Percentiles rank a stretch among this genome's conserved stretches.
phyloP scores from a whole-genome alignment of 805 yeast genomes.

The Lachancea lanzarotensis region DNA sequence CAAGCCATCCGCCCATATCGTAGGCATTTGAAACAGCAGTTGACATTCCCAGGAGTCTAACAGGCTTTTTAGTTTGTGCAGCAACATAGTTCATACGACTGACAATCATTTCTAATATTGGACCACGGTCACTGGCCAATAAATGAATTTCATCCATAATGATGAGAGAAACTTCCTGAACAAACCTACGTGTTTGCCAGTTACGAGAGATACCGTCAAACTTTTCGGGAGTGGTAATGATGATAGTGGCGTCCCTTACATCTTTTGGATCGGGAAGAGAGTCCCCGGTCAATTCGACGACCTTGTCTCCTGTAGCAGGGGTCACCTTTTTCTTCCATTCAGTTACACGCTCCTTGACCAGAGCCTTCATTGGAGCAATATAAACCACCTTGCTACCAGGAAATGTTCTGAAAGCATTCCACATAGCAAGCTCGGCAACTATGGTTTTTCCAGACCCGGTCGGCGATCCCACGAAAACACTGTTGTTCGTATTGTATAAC shows the following conservation, averaged over 20 bases:
- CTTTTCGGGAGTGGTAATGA: conserved; percentile 92
- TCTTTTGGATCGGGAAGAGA: conserved; percentile 84
- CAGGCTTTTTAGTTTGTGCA: conserved; percentile 75
- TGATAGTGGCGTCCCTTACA: conserved; percentile 73
- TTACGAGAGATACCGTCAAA: conserved; percentile 98
- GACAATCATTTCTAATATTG: conserved; percentile 90
- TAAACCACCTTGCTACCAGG: conserved; percentile 85
- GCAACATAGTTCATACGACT: conserved; percentile 64
- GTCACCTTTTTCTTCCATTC: conserved; percentile 72
- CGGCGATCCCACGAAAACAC: conserved; percentile 93
- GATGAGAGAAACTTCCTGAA: conserved; percentile 73
- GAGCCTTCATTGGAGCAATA: conserved; percentile 89
- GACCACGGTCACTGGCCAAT: conserved; percentile 95
- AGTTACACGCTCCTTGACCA: conserved; percentile 94
- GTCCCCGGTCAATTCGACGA: conserved; percentile 89
- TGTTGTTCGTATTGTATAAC: conserved; percentile 67
- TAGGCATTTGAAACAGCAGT: conserved; percentile 89
- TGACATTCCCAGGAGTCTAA: conserved; percentile 83
- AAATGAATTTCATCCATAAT: conserved; percentile 96
- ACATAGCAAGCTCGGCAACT: conserved; percentile 93
- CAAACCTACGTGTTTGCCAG: conserved; percentile 75
- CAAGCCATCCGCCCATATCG: conserved; percentile 92
- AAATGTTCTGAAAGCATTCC: conserved; percentile 85
- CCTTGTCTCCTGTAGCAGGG: conserved; percentile 88
- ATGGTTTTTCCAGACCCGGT: conserved; percentile 98